Evolutionary conservation across 306 rosid genomes (phyloP), one percentile per base, ranked within the genome.

Genomic region (Arachis hypogaea): DNA sequence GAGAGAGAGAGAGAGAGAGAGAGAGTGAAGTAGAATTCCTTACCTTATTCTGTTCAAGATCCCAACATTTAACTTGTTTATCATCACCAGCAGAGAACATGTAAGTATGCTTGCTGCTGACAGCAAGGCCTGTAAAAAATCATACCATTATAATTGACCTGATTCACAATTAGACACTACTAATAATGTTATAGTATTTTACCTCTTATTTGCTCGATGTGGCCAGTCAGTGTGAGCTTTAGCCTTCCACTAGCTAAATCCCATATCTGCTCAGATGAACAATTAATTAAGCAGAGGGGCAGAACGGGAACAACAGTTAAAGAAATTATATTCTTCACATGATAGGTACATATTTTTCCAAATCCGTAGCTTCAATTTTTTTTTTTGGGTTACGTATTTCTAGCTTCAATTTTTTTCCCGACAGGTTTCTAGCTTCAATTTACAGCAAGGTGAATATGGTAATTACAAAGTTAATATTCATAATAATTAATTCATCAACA

Each of bases 81-180:
- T 94, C 99, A 8, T 94, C 99, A 72, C 99, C 99, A 46, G 97
- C 97, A 80, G 99, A 94, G 69, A 94, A 94, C 99, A 94, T 94
- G 79, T 92, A 92, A 6, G 99, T 94, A 79, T 94, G 99, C 70
- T 77, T 94, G 80, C 47, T 66, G 84, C 99, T 94, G 69, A 94
- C 80, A 74, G 97, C 97, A 73, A 94, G 99, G 77, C 99, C 99
- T 94, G 85, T 56, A 42, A 76, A 63, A 68, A 77, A 69, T 68
- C 66, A 68, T 28, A 44, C n/a, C 43, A 30, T 67, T 71, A 78
- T 63, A 59, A 36, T 55, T 58, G 14, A 74, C 69, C 73, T 58
- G 41, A 51, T 67, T 63, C 71, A 60, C 72, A 52, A 71, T 30
- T 12, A 49, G 30, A 33, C 67, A 63, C 52, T 67, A 68, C 49